phyloP scores from a whole-genome alignment of 352 stramenopile genomes.

The Globisporangium polare region DNA sequence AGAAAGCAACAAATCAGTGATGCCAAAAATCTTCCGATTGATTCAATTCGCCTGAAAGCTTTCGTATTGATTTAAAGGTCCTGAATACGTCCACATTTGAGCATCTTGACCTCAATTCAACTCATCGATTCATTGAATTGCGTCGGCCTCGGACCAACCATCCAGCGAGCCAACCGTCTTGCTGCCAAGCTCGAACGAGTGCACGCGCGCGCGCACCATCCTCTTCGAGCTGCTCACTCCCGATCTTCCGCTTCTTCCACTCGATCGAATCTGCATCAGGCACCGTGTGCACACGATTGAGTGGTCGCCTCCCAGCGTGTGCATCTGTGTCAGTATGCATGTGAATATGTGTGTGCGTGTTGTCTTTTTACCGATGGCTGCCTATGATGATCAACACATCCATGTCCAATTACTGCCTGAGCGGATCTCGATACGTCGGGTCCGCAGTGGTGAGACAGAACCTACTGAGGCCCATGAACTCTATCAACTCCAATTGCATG shows the following conservation, averaged over 20 bases:
- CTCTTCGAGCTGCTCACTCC: not conserved
- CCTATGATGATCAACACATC: slow-evolving; percentile 13
- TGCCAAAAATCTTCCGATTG: too few relatives aligned
- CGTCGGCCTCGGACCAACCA: too few relatives aligned
- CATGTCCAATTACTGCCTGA: slow-evolving; percentile 64
- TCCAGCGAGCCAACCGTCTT: too few relatives aligned
- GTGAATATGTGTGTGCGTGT: not conserved
- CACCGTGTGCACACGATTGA: not conserved
- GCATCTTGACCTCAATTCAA: too few relatives aligned
- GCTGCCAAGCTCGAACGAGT: too few relatives aligned
- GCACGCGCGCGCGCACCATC: not conserved
- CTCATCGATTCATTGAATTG: too few relatives aligned
- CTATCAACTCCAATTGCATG: not conserved
- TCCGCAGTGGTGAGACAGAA: slow-evolving; percentile 40
- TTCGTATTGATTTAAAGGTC: too few relatives aligned
- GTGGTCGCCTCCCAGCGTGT: not conserved
- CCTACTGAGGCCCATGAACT: slow-evolving; percentile 34
- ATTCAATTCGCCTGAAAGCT: too few relatives aligned
- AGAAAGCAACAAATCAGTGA: too few relatives aligned
- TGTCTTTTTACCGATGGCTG: not conserved
- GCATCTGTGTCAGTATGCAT: not conserved
- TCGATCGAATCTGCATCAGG: not conserved
- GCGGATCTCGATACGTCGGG: slow-evolving; percentile 16
- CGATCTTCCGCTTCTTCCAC: not conserved
- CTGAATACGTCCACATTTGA: too few relatives aligned